Evolutionary conservation across 2,329 filamentous ascomycete species (phyloP).

Genomic region (Blumeria hordei): DNA sequence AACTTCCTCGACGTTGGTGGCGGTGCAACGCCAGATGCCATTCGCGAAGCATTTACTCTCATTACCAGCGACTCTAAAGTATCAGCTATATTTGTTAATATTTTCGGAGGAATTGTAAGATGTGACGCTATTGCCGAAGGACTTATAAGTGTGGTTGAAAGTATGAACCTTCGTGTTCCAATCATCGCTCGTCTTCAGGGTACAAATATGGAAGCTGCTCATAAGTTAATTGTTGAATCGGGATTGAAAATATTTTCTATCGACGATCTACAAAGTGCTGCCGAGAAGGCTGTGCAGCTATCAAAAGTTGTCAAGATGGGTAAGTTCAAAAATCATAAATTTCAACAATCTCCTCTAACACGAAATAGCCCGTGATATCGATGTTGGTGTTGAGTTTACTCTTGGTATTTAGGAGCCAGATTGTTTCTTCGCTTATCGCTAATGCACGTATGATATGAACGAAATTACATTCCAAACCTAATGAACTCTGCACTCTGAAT

Average conservation of each 20-base stretch:
- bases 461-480: too few relatives aligned
- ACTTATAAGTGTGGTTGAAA: constrained; percentile 81
- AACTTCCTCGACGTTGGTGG: constrained; percentile 99
- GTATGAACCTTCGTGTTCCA: constrained; percentile 86
- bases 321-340: constrained; percentile 22
- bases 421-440: too few relatives aligned
- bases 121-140: constrained; percentile 95
- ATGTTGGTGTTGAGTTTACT: constrained; percentile 87
- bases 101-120: constrained; percentile 95
- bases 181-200: constrained; percentile 95
- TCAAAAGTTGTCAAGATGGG: constrained; percentile 98
- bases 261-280: constrained; percentile 87
- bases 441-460: too few relatives aligned
- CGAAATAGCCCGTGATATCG: constrained; percentile 61
- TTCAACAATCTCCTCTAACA: constrained; percentile 9
- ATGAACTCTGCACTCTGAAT: too few relatives aligned
- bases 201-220: constrained; percentile 91
- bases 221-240: constrained; percentile 83
- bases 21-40: constrained; percentile 87
- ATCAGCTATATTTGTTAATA: constrained; percentile 98
- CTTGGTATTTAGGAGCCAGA: constrained; percentile 46
- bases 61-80: constrained; percentile 98
- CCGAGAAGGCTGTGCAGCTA: constrained; percentile 96
- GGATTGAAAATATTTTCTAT: constrained; percentile 99
- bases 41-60: constrained; percentile 92